Evolutionary conservation across 352 stramenopile species (phyloP), one percentile per base, ranked within the genome.

Genomic region (Globisporangium rhizosaccharum): DNA sequence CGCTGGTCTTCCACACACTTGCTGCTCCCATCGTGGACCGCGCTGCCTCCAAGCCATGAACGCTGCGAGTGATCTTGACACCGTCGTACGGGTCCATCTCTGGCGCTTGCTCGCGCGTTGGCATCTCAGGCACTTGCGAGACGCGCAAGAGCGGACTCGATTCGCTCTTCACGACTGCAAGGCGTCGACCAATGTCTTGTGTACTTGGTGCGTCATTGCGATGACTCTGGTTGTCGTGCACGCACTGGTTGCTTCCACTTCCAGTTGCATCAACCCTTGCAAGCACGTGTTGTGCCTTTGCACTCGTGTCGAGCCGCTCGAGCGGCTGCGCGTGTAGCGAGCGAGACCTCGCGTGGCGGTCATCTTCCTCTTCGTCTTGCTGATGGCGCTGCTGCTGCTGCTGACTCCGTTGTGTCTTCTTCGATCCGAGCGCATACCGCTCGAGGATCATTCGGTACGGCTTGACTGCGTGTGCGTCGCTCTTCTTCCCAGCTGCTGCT

Each of bases 371-470:
- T 36, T 8, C n/a, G 15, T 37, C 23, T 26, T 26, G 6, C 7
- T 3, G 42, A 0, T 26, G 30, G 8, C 8, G 4, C 7, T 28
- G 41, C 6, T 17, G 20, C 28, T 57, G 42, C 9, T 39, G 23
- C 15, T 50, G 45, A 12, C 53, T 53, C 39, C 20, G 44, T 49
- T 61, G 59, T 3, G 52, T 46, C 4, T 68, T 75, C 49, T 51
- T 73, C 11, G 64, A 53, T 5, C 23, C 52, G 23, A 81, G 57
- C 12, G 72, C 51, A 48, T 79, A 79, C 18, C 67, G 70, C 51
- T 83, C 74, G 0, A 80, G 53, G 26, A 79, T 59, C 51, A 79
- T 63, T 41, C 68, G 78, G 44, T 79, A 77, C 33, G 64, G 60
- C 52, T 59, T 60, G 26, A 20, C 25, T 15, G 8, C 51, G 17